Evolutionary conservation across 2,329 filamentous ascomycete species (phyloP).

Genomic region (Hymenoscyphus scutula): DNA sequence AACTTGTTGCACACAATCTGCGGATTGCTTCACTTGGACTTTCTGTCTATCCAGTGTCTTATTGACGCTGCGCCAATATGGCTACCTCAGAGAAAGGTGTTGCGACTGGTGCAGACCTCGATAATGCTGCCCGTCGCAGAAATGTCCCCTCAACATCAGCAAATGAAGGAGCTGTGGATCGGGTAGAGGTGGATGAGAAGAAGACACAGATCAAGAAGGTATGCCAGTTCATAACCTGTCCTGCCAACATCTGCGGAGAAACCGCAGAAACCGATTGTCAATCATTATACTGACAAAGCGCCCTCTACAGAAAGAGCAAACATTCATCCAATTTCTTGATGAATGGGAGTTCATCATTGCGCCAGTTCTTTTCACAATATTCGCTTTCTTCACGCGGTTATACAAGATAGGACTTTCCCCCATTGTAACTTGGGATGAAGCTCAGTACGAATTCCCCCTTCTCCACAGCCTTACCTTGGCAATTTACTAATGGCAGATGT

Average conservation of each 20-base stretch:
- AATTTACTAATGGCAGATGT: slow-evolving; percentile 20
- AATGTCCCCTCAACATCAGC: slow-evolving; percentile 45
- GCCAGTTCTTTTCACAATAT: slow-evolving; percentile 57
- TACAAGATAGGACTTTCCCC: slow-evolving; percentile 70
- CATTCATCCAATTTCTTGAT: slow-evolving; percentile 60
- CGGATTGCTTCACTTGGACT: slow-evolving; percentile 6
- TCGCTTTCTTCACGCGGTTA: slow-evolving; percentile 65
- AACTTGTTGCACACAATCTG: neutral
- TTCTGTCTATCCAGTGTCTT: neutral
- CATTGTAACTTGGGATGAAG: slow-evolving; percentile 76
- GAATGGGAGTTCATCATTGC: slow-evolving; percentile 63
- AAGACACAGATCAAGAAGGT: slow-evolving; percentile 60
- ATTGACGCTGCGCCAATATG: slow-evolving; percentile 28
- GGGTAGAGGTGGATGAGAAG: slow-evolving; percentile 52
- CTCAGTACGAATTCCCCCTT: slow-evolving; percentile 54
- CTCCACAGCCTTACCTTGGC: slow-evolving; percentile 39
- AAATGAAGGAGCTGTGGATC: slow-evolving; percentile 37
- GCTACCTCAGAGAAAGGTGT: slow-evolving; percentile 48
- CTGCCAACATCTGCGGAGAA: neutral
- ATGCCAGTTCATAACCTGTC: slow-evolving; percentile 14
- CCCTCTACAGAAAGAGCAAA: slow-evolving; percentile 45
- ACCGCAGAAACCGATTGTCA: neutral
- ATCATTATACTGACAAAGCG: slow-evolving; percentile 28
- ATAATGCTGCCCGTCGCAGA: slow-evolving; percentile 56
- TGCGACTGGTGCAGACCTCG: slow-evolving; percentile 57